Base-by-base conservation (phyloP, 805 yeast genomes). In the Lipomyces orientalis region DNA sequence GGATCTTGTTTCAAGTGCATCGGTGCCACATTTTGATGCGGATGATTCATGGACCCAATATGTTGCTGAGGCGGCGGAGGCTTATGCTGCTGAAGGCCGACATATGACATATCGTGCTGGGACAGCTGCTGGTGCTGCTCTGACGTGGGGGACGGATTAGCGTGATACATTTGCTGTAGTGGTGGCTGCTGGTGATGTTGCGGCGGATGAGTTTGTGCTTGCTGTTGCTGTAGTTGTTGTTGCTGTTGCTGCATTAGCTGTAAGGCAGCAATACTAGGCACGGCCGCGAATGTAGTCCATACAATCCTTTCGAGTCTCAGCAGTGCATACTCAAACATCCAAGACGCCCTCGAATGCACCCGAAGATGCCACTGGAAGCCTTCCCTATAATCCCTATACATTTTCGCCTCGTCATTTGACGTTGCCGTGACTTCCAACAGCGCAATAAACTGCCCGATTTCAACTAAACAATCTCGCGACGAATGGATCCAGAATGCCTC, bases 401-500 rank as follows among this genome's bases (percentile, higher is more conserved):
- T 39, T 55, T 64, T 57, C 12, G 67, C 70, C 54, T 66, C 68
- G 22, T 66, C 69, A 2, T 63, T 51, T 25, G 72, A 67, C 4
- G 60, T 61, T 1, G 73, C 71, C 19, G 75, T 64, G 22, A 67
- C 68, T 33, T 68, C 65, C 14, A 74, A 64, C 35, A 73, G 60
- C 14, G 73, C 62, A 6, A 73, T 70, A 65, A 74, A 74, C 31
- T 74, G 73, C 2, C 71, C 75, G 37, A 74, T 69, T 54, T 70
- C 70, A 19, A 74, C 72, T 51, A 74, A 51, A 56, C 67, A 70
- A 54, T 67, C 69, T 33, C 72, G 72, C 4, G 75, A 65, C 49
- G 72, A 73, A 22, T 71, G 72, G 31, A 66, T 65, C 76, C 76
- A 74, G 58, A 74, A 74, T 12, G 74, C 73, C 52, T 74, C 75